These are phyloP conservation scores for Acanthamoeba triangularis DNA, from an alignment of 208 protist species.

Conservation along the genomic window DNA sequence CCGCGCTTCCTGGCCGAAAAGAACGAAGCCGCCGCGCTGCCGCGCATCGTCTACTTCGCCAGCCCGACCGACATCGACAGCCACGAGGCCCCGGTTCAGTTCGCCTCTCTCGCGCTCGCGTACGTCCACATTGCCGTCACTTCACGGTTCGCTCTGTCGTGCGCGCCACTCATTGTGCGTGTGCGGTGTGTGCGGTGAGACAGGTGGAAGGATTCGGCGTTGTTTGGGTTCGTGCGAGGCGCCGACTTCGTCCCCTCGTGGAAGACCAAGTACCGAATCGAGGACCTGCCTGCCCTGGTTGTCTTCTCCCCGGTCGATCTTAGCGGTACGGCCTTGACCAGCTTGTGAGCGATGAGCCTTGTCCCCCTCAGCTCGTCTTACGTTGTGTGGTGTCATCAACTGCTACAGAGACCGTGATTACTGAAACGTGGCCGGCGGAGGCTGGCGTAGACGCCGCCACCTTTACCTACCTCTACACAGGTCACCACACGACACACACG, in stretches of 20 bases:
- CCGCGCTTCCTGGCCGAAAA: background rate
- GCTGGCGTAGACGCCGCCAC: background rate
- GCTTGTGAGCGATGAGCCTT: background rate
- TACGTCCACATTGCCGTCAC: background rate
- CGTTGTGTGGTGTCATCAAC: background rate
- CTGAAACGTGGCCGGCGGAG: background rate
- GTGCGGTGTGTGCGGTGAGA: no score
- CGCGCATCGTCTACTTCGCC: background rate
- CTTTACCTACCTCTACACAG: background rate
- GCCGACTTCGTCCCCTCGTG: background rate
- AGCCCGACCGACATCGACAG: background rate
- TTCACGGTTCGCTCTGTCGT: background rate
- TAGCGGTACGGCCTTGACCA: background rate
- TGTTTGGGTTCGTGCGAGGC: background rate
- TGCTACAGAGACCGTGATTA: background rate
- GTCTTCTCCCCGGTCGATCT: background rate
- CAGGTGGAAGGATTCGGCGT: slow-evolving; percentile 13
- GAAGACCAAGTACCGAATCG: background rate
- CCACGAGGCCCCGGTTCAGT: background rate
- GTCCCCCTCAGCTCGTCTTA: no score
- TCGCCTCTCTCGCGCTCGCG: background rate
- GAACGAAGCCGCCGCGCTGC: background rate
- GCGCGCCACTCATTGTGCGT: background rate
- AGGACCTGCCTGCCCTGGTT: background rate
- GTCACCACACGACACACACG: background rate